Evolutionary conservation across 1,284 basidiomycete species (phyloP), one percentile per base, ranked within the genome.

Genomic region (Neonothopanus nambi): DNA sequence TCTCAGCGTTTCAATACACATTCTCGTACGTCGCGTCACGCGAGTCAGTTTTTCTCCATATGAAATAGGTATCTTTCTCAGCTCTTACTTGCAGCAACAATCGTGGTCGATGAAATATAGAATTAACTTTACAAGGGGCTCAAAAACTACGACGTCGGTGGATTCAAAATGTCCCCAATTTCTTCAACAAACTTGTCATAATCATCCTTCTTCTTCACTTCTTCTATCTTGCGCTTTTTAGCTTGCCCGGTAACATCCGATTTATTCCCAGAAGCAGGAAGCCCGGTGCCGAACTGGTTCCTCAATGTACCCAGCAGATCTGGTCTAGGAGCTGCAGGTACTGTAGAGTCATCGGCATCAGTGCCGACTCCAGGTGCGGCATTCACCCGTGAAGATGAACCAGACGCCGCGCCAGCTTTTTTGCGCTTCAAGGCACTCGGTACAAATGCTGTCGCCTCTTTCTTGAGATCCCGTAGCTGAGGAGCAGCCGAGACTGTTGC

Each of bases 391-490:
- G 77, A 65, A 9, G 73, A 63, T 21, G 68, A 41, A 4, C 66
- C 57, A 21, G 63, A 60, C 8, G 62, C 66, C 11, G 67, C 66
- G 12, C 65, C 67, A 24, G 71, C 67, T 59, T 77, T 87, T 70
- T 84, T 89, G 42, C 84, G 78, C 63, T 86, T 87, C 48, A 91
- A 65, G 3, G 85, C 71, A 5, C 80, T 66, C 5, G 94, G 94
- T 1, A 96, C 84, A 63, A 98, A 97, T 0, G 90, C 83, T 0
- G 92, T 95, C 7, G 89, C 85, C 67, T 98, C 94, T 68, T 93
- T 94, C 73, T 93, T 93, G 59, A 97, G 77, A 67, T 98, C 91
- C 20, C 94, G 87, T 42, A 98, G 70, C 64, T 93, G 79, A 1
- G 95, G 93, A 45, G 77, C 92, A 1, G 93, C 93, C 15, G 82